These are phyloP conservation scores for Simplicillium sp. DNA, from an alignment of 2,329 filamentous ascomycete genomes.

Conservation along the genomic window DNA sequence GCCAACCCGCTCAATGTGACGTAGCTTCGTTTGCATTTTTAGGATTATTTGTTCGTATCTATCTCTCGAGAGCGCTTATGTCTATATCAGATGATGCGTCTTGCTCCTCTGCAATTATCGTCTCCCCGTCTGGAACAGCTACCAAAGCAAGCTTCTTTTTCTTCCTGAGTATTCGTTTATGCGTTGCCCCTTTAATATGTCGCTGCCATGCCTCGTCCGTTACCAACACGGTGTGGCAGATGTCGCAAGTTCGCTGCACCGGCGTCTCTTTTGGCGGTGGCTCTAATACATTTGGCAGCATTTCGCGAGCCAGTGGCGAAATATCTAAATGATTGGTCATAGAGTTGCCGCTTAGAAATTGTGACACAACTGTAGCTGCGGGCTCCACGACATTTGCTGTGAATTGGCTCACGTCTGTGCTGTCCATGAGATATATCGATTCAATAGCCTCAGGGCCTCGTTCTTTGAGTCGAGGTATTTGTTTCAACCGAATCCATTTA, in stretches of 20 bases:
- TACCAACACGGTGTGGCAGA: slow-evolving; percentile 57
- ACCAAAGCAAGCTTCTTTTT: slow-evolving; percentile 25
- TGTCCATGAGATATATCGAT: slow-evolving; percentile 71
- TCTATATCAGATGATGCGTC: no score
- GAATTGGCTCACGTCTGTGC: slow-evolving; percentile 59
- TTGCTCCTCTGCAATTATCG: no score
- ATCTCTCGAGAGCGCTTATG: no score
- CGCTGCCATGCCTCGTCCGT: slow-evolving; percentile 40
- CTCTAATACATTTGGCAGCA: slow-evolving; percentile 41
- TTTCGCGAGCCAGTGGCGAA: slow-evolving; percentile 37
- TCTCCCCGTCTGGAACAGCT: slow-evolving; percentile 11
- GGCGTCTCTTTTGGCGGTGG: slow-evolving; percentile 42
- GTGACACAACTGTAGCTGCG: slow-evolving; percentile 50
- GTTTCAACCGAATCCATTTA: slow-evolving; percentile 78
- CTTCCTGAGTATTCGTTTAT: slow-evolving; percentile 22
- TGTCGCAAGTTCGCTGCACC: slow-evolving; percentile 55
- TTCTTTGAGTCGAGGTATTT: slow-evolving; percentile 58
- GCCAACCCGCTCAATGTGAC: no score
- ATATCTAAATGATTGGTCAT: slow-evolving; percentile 42
- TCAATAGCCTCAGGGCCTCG: slow-evolving; percentile 39
- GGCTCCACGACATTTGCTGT: slow-evolving; percentile 51
- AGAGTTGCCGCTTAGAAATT: slow-evolving; percentile 50
- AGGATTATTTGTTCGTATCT: no score
- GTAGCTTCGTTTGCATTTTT: no score
- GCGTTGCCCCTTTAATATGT: slow-evolving; percentile 26